phyloP scores from a whole-genome alignment of 306 rosid species.

The Pachyrhizus erosus region DNA sequence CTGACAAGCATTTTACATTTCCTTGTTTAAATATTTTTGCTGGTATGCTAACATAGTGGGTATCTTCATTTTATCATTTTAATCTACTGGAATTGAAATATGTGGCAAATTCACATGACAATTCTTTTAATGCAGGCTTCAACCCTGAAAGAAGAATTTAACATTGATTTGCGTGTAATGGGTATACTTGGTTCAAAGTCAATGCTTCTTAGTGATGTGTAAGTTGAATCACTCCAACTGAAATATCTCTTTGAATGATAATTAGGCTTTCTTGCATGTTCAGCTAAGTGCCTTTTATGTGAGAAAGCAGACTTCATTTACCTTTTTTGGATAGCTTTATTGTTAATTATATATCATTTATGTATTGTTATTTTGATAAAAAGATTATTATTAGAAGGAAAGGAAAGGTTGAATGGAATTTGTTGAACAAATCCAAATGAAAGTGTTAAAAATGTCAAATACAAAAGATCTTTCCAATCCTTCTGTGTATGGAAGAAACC shows the following conservation, averaged over 20 bases:
- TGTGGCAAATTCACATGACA: constrained; percentile 13
- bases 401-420: constrained; percentile 6
- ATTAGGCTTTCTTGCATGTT: not conserved
- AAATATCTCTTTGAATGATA: constrained; percentile 15
- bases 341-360: not conserved
- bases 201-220: constrained; percentile 87
- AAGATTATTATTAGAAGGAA: constrained; percentile 30
- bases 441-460: not conserved
- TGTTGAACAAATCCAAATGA: constrained; percentile 25
- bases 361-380: constrained; percentile 10
- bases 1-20: constrained; percentile 5
- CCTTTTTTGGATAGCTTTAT: not conserved
- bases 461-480: not conserved
- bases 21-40: constrained; percentile 19
- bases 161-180: constrained; percentile 95
- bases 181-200: constrained; percentile 83
- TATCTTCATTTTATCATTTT: constrained; percentile 22
- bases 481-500: constrained; percentile 10
- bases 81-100: constrained; percentile 25
- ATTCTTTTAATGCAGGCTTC: constrained; percentile 65
- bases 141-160: constrained; percentile 86
- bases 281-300: not conserved
- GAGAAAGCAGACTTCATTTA: not conserved
- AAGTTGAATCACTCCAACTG: constrained; percentile 53
- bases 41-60: constrained; percentile 26